Evolutionary conservation across 2,329 filamentous ascomycete genomes (phyloP).

Genomic region (Stachybotrys elegans): DNA sequence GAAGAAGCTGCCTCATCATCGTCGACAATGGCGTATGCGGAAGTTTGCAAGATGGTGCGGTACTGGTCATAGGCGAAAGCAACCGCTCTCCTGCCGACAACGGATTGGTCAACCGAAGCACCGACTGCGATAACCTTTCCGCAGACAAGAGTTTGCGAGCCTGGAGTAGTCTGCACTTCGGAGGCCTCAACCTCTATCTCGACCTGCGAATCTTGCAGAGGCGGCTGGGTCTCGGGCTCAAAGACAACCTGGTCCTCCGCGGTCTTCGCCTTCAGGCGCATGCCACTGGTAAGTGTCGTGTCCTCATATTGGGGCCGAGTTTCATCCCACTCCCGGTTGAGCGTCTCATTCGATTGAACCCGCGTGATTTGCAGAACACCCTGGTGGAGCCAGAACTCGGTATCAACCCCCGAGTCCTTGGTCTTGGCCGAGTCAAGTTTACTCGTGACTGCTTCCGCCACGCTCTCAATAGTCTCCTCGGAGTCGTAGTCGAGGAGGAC

Average conservation of each 20-base stretch:
- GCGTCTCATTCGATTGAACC: neutral
- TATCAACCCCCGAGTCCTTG: neutral
- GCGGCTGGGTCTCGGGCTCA: neutral
- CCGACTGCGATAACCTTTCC: neutral
- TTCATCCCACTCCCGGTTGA: neutral
- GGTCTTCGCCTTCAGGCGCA: neutral
- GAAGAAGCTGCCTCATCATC: neutral
- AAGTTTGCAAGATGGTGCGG: neutral
- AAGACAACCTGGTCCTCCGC: neutral
- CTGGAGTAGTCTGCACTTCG: neutral
- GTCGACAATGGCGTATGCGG: neutral
- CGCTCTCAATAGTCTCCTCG: neutral
- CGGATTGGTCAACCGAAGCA: neutral
- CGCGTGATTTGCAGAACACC: neutral
- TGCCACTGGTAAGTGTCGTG: neutral
- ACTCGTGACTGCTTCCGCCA: neutral
- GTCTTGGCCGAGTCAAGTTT: neutral
- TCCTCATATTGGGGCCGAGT: neutral
- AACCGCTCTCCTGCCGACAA: neutral
- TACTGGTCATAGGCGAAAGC: neutral
- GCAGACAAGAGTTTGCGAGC: neutral
- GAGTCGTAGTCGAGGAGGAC: neutral
- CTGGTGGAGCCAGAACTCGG: neutral
- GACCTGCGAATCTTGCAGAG: neutral
- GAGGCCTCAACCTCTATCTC: neutral